phyloP scores from a whole-genome alignment of 495 filamentous ascomycete species.

The Penicillium psychrofluorescens region DNA sequence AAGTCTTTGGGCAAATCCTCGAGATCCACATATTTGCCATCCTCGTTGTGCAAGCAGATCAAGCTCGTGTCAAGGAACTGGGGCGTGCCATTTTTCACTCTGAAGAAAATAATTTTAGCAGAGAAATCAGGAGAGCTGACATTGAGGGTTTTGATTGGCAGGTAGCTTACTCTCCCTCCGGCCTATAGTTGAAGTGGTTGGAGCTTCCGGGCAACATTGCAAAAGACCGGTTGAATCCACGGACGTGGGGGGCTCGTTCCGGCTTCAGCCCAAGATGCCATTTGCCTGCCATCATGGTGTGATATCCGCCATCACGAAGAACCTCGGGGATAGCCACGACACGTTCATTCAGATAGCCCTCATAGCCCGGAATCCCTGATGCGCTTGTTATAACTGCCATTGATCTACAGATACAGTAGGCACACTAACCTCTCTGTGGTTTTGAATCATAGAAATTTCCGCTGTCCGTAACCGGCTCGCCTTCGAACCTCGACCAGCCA shows the following conservation, averaged over 20 bases:
- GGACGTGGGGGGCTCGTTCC: slow-evolving; percentile 31
- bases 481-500: slow-evolving; percentile 36
- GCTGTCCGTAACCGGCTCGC: slow-evolving; percentile 5
- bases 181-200: slow-evolving; percentile 51
- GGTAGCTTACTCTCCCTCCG: no score
- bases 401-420: no score
- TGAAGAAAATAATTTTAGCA: no score
- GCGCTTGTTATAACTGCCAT: slow-evolving; percentile 33
- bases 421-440: slow-evolving; percentile 25
- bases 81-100: slow-evolving; percentile 26
- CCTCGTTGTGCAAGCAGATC: slow-evolving; percentile 51
- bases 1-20: slow-evolving; percentile 43
- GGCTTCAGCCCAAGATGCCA: slow-evolving; percentile 45
- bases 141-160: no score
- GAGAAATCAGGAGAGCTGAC: no score
- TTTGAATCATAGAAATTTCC: no score
- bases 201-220: slow-evolving; percentile 47
- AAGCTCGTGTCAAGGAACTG: slow-evolving; percentile 38
- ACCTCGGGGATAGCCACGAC: slow-evolving; percentile 57
- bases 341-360: slow-evolving; percentile 57
- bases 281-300: slow-evolving; percentile 56
- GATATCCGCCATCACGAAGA: slow-evolving; percentile 54
- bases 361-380: slow-evolving; percentile 55
- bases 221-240: slow-evolving; percentile 40
- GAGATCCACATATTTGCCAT: slow-evolving; percentile 43